Evolutionary conservation across 2,329 filamentous ascomycete species (phyloP).

Genomic region (Tympanopsis confertula): DNA sequence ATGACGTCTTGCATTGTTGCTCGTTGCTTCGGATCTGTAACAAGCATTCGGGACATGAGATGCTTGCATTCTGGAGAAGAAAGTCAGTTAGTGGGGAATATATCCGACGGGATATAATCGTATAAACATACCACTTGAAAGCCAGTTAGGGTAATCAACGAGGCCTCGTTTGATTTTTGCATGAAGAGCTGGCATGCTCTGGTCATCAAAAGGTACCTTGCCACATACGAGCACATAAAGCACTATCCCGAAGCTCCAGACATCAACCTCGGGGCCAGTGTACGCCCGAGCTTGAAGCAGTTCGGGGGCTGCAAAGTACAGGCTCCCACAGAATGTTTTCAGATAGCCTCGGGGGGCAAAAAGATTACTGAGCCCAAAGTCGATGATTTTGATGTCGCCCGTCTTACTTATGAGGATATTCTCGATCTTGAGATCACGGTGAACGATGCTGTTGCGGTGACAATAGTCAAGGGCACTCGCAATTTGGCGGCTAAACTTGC

Average conservation of each 20-base stretch:
- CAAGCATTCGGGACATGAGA: conserved; percentile 87
- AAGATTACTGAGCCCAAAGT: conserved; percentile 93
- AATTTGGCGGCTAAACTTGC: conserved; percentile 95
- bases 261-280: conserved; percentile 88
- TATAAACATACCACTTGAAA: conserved; percentile 76
- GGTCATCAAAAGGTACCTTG: conserved; percentile 96
- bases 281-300: conserved; percentile 88
- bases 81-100: conserved; percentile 18
- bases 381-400: conserved; percentile 97
- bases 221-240: conserved; percentile 94
- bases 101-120: not conserved
- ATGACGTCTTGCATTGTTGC: conserved; percentile 85
- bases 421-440: conserved; percentile 95
- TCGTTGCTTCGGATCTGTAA: conserved; percentile 80
- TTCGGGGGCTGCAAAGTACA: conserved; percentile 96
- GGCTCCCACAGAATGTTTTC: conserved; percentile 93
- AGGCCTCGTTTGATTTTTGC: conserved; percentile 97
- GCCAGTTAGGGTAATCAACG: conserved; percentile 90
- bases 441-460: conserved; percentile 94
- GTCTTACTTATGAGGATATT: conserved; percentile 99
- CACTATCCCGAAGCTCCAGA: conserved; percentile 98
- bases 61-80: conserved; percentile 68
- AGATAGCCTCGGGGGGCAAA: conserved; percentile 76
- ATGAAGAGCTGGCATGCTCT: conserved; percentile 96
- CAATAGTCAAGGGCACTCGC: conserved; percentile 94